These are phyloP conservation scores for Corchorus olitorius DNA, from an alignment of 345 rosid species.

Conservation along the genomic window DNA sequence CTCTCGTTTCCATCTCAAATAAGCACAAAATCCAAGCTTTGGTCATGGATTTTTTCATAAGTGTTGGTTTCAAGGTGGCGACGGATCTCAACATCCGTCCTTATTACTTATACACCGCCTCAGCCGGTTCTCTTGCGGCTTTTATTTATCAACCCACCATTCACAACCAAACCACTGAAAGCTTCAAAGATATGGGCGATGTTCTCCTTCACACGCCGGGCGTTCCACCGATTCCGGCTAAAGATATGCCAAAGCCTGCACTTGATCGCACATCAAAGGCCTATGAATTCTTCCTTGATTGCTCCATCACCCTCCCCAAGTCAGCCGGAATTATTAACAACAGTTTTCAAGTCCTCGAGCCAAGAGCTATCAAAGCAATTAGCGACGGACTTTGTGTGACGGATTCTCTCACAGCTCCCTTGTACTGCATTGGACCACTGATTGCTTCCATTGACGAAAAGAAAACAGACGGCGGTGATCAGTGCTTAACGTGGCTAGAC, in stretches of 20 bases:
- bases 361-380: too few relatives aligned
- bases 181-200: constrained; percentile 1
- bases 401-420: constrained; percentile 28
- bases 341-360: constrained; percentile 39
- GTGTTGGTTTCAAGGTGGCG: constrained; percentile 24
- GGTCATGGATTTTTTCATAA: constrained; percentile 35
- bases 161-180: background rate
- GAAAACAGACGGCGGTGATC: background rate
- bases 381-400: background rate
- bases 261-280: constrained; percentile 22
- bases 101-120: constrained; percentile 34
- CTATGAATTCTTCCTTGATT: constrained; percentile 26
- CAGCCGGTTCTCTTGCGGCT: constrained; percentile 20
- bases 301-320: constrained; percentile 12
- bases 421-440: constrained; percentile 43
- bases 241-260: constrained; percentile 18
- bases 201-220: constrained; percentile 27
- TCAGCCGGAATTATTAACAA: constrained; percentile 40
- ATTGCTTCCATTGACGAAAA: background rate
- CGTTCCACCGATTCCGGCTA: constrained; percentile 21
- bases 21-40: constrained; percentile 25
- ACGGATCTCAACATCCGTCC: constrained; percentile 27
- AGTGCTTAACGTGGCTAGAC: constrained; percentile 25
- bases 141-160: constrained; percentile 27
- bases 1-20: constrained; percentile 6